Base-by-base conservation (phyloP, 169 alveolate species). In the Pseudocohnilembus persalinus region DNA sequence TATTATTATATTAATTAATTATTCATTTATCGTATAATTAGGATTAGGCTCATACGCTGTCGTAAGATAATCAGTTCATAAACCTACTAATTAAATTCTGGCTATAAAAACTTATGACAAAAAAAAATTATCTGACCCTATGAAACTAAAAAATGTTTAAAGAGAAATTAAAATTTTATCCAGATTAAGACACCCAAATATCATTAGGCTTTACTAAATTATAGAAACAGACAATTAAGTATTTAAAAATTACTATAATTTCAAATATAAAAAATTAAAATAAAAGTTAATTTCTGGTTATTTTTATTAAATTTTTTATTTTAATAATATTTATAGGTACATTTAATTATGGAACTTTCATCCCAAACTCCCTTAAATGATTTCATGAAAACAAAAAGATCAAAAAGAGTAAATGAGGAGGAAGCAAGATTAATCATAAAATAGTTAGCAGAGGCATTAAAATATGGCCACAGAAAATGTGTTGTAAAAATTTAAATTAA, bases 71-170 rank as follows among this genome's bases (percentile, higher is more conserved):
- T 86, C 83, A n/a, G 30, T 33, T 73, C 78, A 81, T 49, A 73
- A 49, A n/a, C 29, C 30, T 20, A 49, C 84, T 0, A 49, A 79
- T 49, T 35, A 64, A 64, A 30, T 80, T 29, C 82, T 87, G 33
- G 96, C 96, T 4, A 85, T 93, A 20, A 92, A 95, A 81, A 93
- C 93, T 15, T 95, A 93, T 83, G 97, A 95, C 64, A 95, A 95
- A 78, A 68, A 89, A 74, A 95, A 95, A 86, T 76, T 95, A 35
- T 76, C 85, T 75, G 96, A 95, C 64, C 92, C 95, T 6, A 89
- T 90, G 77, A 90, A 92, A 73, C 78, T 85, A 76, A 95, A 92
- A 80, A 88, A 92, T 65, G 96, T 95, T 27, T 84, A 89, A 76
- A 84, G 95, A 32, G 97, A 95, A 81, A 91, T 95, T 73, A 90